These are phyloP conservation scores for Pseudofabraea citricarpa DNA, from an alignment of 2,329 filamentous ascomycete species.

Conservation along the genomic window DNA sequence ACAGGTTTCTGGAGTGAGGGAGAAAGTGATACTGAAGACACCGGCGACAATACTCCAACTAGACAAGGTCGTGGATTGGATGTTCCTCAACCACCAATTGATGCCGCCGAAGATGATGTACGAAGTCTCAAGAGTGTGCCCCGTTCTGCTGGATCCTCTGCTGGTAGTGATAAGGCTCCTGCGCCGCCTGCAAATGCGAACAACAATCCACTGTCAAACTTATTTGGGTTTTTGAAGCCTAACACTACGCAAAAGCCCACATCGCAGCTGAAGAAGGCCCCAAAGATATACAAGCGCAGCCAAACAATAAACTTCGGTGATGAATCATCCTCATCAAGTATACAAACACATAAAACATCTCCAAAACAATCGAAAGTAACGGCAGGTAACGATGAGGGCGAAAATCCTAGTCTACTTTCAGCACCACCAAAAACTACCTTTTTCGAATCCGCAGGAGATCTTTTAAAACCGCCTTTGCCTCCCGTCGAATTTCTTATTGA, in stretches of 20 bases:
- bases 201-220: slow-evolving; percentile 46
- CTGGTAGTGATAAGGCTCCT: slow-evolving; percentile 4
- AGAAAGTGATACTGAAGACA: slow-evolving; percentile 20
- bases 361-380: slow-evolving; percentile 26
- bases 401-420: slow-evolving; percentile 42
- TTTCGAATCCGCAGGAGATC: slow-evolving; percentile 89
- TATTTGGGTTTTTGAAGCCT: slow-evolving; percentile 69
- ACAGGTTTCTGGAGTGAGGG: slow-evolving; percentile 16
- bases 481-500: slow-evolving; percentile 78
- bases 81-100: slow-evolving; percentile 66
- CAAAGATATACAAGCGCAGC: slow-evolving; percentile 68
- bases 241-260: slow-evolving; percentile 44
- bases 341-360: slow-evolving; percentile 1
- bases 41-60: slow-evolving; percentile 36
- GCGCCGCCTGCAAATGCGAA: no score
- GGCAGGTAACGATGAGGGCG: slow-evolving; percentile 31
- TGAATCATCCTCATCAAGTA: slow-evolving; percentile 12
- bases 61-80: slow-evolving; percentile 37
- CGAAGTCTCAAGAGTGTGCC: slow-evolving; percentile 47
- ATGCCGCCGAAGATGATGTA: slow-evolving; percentile 62
- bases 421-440: slow-evolving; percentile 88
- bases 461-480: slow-evolving; percentile 86
- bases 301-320: slow-evolving; percentile 60
- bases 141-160: slow-evolving; percentile 10
- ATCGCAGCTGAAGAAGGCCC: slow-evolving; percentile 52